Evolutionary conservation across 2,329 filamentous ascomycete species (phyloP).

Genomic region (Cladosporium cucumerinum): DNA sequence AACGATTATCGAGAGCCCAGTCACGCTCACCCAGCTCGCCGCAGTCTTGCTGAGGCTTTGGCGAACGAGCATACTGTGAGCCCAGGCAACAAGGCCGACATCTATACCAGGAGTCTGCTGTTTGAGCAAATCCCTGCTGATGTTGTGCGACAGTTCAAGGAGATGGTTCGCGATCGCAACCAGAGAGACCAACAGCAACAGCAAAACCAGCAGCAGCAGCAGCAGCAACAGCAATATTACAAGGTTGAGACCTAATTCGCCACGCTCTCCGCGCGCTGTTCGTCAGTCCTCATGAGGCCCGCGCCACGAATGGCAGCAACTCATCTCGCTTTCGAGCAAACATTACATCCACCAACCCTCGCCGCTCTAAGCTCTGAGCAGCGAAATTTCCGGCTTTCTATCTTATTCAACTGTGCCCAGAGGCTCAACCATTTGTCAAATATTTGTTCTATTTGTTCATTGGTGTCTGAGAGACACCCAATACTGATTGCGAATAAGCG

Average conservation of each 20-base stretch:
- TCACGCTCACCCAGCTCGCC: constrained; percentile 51
- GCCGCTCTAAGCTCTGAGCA: constrained; percentile 18
- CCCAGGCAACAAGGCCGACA: constrained; percentile 69
- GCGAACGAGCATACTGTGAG: constrained; percentile 53
- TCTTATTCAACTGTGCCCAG: neutral
- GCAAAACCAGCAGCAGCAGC: neutral
- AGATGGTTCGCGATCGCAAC: constrained; percentile 70
- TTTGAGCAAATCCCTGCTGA: constrained; percentile 93
- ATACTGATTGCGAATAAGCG: neutral
- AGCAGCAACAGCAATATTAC: constrained; percentile 7
- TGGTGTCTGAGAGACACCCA: neutral
- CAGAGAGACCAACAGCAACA: constrained; percentile 30
- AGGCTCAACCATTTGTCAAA: neutral
- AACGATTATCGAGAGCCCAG: constrained; percentile 25
- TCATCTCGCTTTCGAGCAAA: neutral
- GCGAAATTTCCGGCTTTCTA: constrained; percentile 16
- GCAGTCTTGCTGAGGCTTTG: constrained; percentile 76
- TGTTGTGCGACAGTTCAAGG: constrained; percentile 87
- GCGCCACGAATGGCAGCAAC: neutral
- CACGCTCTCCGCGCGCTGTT: neutral
- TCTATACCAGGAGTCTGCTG: constrained; percentile 87
- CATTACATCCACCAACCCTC: constrained; percentile 19
- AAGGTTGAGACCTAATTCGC: constrained; percentile 5
- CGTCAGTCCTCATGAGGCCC: neutral
- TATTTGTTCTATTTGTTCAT: neutral